Evolutionary conservation across 257 asterid genomes (phyloP).

Genomic region (Anisodus acutangulus): DNA sequence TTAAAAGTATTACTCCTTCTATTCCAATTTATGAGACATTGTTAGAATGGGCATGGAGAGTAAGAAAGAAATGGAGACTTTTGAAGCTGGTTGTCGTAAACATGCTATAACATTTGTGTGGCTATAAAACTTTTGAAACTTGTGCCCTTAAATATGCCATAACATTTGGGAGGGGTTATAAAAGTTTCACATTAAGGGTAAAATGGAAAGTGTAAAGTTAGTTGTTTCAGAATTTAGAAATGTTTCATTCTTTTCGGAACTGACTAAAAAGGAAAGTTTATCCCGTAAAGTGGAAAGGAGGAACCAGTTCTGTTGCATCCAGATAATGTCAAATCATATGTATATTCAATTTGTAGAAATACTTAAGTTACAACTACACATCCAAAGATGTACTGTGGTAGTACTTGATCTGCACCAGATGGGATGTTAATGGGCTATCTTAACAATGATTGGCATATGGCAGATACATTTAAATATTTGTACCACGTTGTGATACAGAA

Average conservation of each 20-base stretch:
- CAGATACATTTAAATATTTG: background rate
- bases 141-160: background rate
- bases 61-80: background rate
- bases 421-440: background rate
- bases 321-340: background rate
- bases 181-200: background rate
- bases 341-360: background rate
- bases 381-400: background rate
- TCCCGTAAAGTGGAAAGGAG: background rate
- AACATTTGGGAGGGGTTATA: background rate
- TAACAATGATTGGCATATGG: background rate
- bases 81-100: background rate
- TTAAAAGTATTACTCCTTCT: background rate
- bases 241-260: background rate
- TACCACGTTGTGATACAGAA: background rate
- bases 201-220: background rate
- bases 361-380: conserved; percentile 5
- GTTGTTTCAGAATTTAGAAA: background rate
- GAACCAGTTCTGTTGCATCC: background rate
- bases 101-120: background rate
- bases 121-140: background rate
- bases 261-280: background rate
- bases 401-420: background rate
- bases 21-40: background rate
- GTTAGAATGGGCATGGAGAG: background rate